A percentile compares a stretch with the other conserved stretches of the same genome.
Conservation (phyloP, 2,329 filamentous ascomycete genomes). For the Lasiodiplodia hormozganensis region DNA sequence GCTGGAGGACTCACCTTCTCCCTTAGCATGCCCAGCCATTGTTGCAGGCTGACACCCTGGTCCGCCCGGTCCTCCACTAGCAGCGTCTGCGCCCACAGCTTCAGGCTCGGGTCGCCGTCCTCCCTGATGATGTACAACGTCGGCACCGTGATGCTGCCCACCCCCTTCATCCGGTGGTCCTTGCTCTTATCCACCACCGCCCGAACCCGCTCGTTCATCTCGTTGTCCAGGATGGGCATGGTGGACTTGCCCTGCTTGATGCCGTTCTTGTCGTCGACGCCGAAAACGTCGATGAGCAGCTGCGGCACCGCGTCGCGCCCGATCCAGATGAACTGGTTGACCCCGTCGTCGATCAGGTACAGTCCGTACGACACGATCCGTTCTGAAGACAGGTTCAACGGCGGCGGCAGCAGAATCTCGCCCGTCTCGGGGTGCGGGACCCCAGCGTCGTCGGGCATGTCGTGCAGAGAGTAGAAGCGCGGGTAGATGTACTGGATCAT, state of each 20-base stretch:
- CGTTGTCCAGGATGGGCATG: slow-evolving; percentile 86
- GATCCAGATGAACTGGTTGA: slow-evolving; percentile 97
- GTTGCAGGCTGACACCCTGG: slow-evolving; percentile 87
- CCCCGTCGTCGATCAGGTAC: slow-evolving; percentile 95
- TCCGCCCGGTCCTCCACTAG: slow-evolving; percentile 94
- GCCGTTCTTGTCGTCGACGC: slow-evolving; percentile 79
- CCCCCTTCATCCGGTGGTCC: slow-evolving; percentile 84
- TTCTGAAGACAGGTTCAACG: slow-evolving; percentile 86
- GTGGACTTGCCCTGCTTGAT: slow-evolving; percentile 90
- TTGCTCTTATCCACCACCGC: slow-evolving; percentile 91
- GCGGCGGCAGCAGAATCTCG: slow-evolving; percentile 85
- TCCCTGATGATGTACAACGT: slow-evolving; percentile 93
- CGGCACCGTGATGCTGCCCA: slow-evolving; percentile 90
- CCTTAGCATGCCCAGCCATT: slow-evolving; percentile 89
- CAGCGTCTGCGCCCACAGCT: slow-evolving; percentile 95
- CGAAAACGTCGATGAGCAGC: slow-evolving; percentile 88
- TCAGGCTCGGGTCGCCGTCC: slow-evolving; percentile 92
- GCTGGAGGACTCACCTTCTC: slow-evolving; percentile 77
- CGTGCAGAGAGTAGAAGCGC: slow-evolving; percentile 76
- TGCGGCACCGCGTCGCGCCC: slow-evolving; percentile 92
- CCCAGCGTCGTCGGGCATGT: slow-evolving; percentile 95
- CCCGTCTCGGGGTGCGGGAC: slow-evolving; percentile 84
- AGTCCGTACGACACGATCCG: slow-evolving; percentile 87
- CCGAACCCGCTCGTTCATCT: slow-evolving; percentile 94
- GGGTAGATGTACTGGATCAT: slow-evolving; percentile 86